Conservation (phyloP, 1,284 basidiomycete species). For the Neolentinus lepideus region DNA sequence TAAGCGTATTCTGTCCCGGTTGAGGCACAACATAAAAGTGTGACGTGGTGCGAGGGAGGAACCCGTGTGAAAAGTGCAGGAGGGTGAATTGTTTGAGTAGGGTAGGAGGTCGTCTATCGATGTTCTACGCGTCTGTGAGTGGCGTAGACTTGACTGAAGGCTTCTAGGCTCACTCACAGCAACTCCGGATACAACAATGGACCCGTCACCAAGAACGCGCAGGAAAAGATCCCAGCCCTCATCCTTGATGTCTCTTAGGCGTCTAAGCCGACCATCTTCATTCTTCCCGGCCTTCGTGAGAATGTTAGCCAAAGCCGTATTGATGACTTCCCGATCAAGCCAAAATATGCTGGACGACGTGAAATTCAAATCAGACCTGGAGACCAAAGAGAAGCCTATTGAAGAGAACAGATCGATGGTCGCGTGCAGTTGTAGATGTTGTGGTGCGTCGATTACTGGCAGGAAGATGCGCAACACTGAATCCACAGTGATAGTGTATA, state of each 20-base stretch:
- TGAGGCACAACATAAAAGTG: conserved; percentile 51
- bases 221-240: conserved; percentile 78
- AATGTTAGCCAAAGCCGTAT: conserved; percentile 35
- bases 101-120: conserved; percentile 86
- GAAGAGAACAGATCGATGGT: conserved; percentile 61
- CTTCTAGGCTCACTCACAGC: conserved; percentile 42
- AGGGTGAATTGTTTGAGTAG: conserved; percentile 72
- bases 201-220: conserved; percentile 66
- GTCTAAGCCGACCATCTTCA: conserved; percentile 34
- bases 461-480: conserved; percentile 78
- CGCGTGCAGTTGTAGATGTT: conserved; percentile 79
- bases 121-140: conserved; percentile 43
- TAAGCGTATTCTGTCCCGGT: conserved; percentile 34
- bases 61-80: conserved; percentile 48
- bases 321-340: conserved; percentile 53
- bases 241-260: conserved; percentile 51
- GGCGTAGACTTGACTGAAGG: conserved; percentile 1
- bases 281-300: conserved; percentile 26
- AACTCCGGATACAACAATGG: conserved; percentile 64
- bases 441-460: conserved; percentile 82
- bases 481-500: conserved; percentile 74
- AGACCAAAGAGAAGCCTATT: conserved; percentile 29
- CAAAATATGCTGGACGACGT: conserved; percentile 51
- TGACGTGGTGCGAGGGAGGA: conserved; percentile 36
- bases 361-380: conserved; percentile 20